Conservation (phyloP, 2,329 filamentous ascomycete species). For the Fusarium bactridioides region DNA sequence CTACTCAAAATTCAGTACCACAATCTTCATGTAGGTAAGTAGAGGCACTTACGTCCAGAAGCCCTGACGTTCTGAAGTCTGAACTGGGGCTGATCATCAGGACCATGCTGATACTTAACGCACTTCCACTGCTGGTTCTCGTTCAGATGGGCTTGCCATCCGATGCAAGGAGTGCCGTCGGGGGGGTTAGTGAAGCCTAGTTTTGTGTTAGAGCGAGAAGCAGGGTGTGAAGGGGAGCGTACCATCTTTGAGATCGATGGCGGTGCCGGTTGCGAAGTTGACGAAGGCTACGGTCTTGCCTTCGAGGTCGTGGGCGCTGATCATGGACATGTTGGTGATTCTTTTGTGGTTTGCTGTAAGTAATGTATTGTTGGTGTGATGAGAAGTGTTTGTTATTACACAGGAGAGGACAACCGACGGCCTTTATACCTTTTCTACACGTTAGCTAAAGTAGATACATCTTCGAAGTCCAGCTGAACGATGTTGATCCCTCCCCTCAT, state of each 20-base stretch:
- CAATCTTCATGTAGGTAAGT: rapidly evolving
- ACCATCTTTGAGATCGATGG: neutral
- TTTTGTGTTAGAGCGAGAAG: rapidly evolving
- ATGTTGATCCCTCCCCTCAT: rapidly evolving
- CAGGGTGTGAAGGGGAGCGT: rapidly evolving
- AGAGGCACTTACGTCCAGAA: neutral
- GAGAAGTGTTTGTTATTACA: neutral
- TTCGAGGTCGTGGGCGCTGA: neutral
- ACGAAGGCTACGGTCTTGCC: neutral
- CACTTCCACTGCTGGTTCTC: neutral
- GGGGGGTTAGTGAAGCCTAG: neutral
- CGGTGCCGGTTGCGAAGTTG: neutral
- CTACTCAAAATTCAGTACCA: rapidly evolving
- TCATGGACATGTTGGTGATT: neutral
- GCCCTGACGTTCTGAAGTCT: neutral
- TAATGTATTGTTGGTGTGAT: neutral
- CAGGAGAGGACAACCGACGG: neutral
- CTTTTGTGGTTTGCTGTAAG: rapidly evolving
- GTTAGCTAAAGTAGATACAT: rapidly evolving
- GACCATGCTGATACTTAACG: neutral
- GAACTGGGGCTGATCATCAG: neutral
- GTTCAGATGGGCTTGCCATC: neutral
- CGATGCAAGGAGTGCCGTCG: neutral
- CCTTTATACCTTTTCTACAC: neutral
- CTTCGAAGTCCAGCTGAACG: rapidly evolving